Evolutionary conservation across 805 yeast genomes (phyloP), one percentile per base, ranked within the genome.

Genomic region (Candida anglica): DNA sequence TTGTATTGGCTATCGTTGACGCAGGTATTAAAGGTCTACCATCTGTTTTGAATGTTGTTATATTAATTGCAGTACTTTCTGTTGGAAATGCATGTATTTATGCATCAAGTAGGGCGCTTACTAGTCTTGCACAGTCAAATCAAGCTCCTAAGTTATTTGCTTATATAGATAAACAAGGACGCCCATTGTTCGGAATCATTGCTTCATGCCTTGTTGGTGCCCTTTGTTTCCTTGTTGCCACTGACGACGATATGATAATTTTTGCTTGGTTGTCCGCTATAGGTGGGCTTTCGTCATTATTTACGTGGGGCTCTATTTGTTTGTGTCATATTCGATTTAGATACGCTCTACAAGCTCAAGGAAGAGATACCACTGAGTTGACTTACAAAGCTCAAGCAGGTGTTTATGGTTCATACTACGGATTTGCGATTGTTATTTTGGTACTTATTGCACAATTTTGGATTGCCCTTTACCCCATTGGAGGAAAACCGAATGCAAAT

Each of bases 271-370:
- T 66, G 39, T 60, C 65, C 40, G 58, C 69, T 13, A 60, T 66
- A 26, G 58, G 66, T 20, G 72, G 69, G 13, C 46, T 66, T 32
- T 60, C 69, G 6, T 65, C 63, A 38, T 51, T 66, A 23, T 66
- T 66, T 44, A 65, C 69, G 8, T 66, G 72, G 72, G 54, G 56
- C 25, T 56, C 62, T n/a, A 64, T 65, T 41, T 58, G 66, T 37
- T 39, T 60, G 15, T 57, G 69, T 18, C 71, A 65, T 36, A 47
- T 64, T 31, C 50, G 72, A 41, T 65, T 66, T 45, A 56, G 72
- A 47, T 46, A 46, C 3, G 69, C 66, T 5, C 56, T 66, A 55
- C 54, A 49, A 35, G 44, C 44, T 38, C 48, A 52, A 36, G 50
- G 52, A 27, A 52, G 59, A 27, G 46, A 57, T 3, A 29, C 46